These are phyloP conservation scores for Colletotrichum agaves DNA, from an alignment of 2,329 filamentous ascomycete species.

Conservation along the genomic window DNA sequence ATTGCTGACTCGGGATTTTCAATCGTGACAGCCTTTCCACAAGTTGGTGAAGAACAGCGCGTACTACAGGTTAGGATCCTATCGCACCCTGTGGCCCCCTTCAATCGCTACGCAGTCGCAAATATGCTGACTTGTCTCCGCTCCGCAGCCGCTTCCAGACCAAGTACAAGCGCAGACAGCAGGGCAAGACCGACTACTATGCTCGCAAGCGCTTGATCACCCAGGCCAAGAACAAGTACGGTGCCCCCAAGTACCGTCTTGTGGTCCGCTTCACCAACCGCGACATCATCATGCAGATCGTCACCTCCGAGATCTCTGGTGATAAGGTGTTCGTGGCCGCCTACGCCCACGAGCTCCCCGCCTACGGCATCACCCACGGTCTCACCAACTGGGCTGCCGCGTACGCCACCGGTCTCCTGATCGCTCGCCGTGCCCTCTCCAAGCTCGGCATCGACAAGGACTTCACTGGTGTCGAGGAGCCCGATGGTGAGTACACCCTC, in stretches of 20 bases:
- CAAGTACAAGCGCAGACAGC: slow-evolving; percentile 97
- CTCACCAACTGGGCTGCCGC: slow-evolving; percentile 99
- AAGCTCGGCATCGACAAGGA: slow-evolving; percentile 96
- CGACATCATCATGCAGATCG: slow-evolving; percentile 98
- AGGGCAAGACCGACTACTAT: slow-evolving; percentile 99
- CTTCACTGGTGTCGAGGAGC: slow-evolving; percentile 96
- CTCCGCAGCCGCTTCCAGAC: slow-evolving; percentile 91
- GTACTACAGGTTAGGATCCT: slow-evolving; percentile 89
- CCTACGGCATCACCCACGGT: slow-evolving; percentile 97
- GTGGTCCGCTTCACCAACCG: slow-evolving; percentile 99
- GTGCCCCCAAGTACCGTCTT: slow-evolving; percentile 99
- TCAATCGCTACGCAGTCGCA: not conserved
- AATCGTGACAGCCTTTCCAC: slow-evolving; percentile 80
- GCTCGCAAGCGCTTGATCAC: slow-evolving; percentile 99
- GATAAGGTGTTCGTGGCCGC: slow-evolving; percentile 96
- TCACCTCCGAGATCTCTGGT: slow-evolving; percentile 94
- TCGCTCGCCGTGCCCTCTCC: slow-evolving; percentile 95
- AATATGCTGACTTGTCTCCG: not conserved
- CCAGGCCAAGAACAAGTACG: slow-evolving; percentile 99
- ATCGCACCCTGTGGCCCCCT: not conserved
- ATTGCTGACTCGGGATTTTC: slow-evolving; percentile 92
- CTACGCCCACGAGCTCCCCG: slow-evolving; percentile 97
- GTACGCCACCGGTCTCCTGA: slow-evolving; percentile 95
- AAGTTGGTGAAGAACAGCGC: slow-evolving; percentile 97
- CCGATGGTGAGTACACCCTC: slow-evolving; percentile 94